These are phyloP conservation scores for Aspergillus phoenicis DNA, from an alignment of 2,329 filamentous ascomycete species.

Conservation along the genomic window DNA sequence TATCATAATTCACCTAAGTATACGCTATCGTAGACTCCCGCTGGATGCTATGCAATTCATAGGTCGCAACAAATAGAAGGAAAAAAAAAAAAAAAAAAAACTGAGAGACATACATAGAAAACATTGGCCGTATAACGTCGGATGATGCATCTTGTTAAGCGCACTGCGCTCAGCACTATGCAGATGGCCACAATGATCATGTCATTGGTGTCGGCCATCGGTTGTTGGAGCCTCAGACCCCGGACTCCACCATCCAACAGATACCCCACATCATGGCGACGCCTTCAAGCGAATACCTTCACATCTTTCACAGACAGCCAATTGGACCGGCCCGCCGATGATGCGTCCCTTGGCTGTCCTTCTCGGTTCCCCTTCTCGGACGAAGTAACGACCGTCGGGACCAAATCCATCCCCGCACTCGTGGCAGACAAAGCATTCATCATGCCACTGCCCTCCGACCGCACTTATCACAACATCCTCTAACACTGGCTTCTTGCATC, in stretches of 20 bases:
- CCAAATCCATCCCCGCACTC: conserved; percentile 63
- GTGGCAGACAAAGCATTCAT: conserved; percentile 83
- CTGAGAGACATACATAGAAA: too few species aligned
- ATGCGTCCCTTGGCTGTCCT: conserved; percentile 49
- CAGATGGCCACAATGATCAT: not conserved
- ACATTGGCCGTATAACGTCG: not conserved
- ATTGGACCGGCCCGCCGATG: conserved; percentile 53
- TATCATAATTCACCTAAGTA: not conserved
- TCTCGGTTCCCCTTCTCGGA: conserved; percentile 56
- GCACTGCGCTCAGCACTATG: not conserved
- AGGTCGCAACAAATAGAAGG: not conserved
- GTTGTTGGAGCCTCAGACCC: not conserved
- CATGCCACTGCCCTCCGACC: conserved; percentile 90
- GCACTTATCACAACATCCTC: conserved; percentile 90
- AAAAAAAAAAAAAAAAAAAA: not conserved
- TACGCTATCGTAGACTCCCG: conserved; percentile 6
- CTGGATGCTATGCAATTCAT: conserved; percentile 5
- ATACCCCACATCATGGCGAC: conserved; percentile 33
- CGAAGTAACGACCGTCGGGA: conserved; percentile 64
- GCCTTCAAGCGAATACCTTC: conserved; percentile 66
- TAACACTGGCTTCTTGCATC: conserved; percentile 80
- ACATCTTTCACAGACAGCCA: conserved; percentile 64
- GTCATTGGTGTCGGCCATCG: not conserved
- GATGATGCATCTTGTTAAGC: not conserved
- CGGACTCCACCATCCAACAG: not conserved